Base-by-base conservation (phyloP, 306 rosid species). In the Hippophae tibetana region DNA sequence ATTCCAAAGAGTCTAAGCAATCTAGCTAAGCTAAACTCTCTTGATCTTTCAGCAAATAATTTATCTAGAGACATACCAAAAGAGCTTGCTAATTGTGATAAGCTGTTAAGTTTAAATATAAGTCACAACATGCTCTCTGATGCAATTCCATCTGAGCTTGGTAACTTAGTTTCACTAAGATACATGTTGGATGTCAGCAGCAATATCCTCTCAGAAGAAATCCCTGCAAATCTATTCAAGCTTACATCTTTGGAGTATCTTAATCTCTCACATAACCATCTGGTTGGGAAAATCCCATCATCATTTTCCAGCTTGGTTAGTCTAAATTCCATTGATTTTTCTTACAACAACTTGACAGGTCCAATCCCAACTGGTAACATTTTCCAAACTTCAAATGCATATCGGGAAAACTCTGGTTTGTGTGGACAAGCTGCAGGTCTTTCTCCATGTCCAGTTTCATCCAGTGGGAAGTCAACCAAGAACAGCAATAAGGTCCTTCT, bases 211-310 rank as follows among this genome's bases (percentile, higher is more conserved):
- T 75, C 79, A 0, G 89, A 86, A 2, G 14, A 54, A 55, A 69
- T 85, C 60, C 89, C 94, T 11, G 62, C 57, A 61, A 78, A 67
- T 61, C 56, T 86, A 46, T 47, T n/a, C 31, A 78, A 69, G 76
- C 78, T 78, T 43, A 13, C 25, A n/a, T 2, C 7, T 7, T 55
- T 86, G 68, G 72, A 76, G 72, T 53, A 54, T 58, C 74, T 86
- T 51, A 76, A 78, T 72, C 50, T 76, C 58, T 83, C 95, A n/a
- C 78, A 62, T 67, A 82, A 86, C 75, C 67, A 67, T 23, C 78
- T 86, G 4, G 64, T 71, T 0, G 83, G 86, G n/a, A 23, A 58
- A 9, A 85, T 82, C 47, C 94, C 84, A 7, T 14, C 44, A 9
- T 43, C 85, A 23, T 66, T 72, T 43, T 45, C 60, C 49, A 13